These are phyloP conservation scores for Pelargonium fulgidum DNA, from an alignment of 441 rosid genomes.

Conservation along the genomic window DNA sequence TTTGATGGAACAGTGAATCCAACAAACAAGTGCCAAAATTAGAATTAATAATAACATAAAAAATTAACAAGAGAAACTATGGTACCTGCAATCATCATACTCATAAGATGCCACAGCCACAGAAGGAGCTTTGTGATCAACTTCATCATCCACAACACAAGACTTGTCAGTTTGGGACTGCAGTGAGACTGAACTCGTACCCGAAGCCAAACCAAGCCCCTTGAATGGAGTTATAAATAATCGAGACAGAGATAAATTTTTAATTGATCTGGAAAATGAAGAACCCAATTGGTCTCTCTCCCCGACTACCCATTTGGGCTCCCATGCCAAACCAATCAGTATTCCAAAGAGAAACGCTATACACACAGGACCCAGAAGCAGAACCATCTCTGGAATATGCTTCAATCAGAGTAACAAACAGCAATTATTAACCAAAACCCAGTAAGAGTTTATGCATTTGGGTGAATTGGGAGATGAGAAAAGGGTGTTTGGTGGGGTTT, in stretches of 20 bases:
- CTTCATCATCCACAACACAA: not conserved
- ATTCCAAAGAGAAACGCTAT: constrained; percentile 65
- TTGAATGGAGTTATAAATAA: constrained; percentile 8
- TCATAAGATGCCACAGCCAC: constrained; percentile 44
- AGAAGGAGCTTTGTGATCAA: not conserved
- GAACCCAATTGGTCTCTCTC: constrained; percentile 31
- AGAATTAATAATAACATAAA: constrained; percentile 17
- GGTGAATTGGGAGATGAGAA: too few species aligned
- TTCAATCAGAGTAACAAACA: too few species aligned
- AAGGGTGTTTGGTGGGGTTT: too few species aligned
- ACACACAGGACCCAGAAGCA: constrained; percentile 59
- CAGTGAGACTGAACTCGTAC: too few species aligned
- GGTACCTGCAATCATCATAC: constrained; percentile 34
- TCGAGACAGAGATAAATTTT: not conserved
- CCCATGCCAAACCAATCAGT: constrained; percentile 90
- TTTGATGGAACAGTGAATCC: not conserved
- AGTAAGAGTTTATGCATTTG: too few species aligned
- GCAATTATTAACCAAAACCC: too few species aligned
- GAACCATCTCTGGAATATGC: too few species aligned
- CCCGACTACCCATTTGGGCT: constrained; percentile 75
- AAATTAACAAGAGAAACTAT: constrained; percentile 20
- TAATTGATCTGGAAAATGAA: not conserved
- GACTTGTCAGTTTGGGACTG: constrained; percentile 28
- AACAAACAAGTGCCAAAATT: constrained; percentile 39
- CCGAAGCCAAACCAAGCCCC: constrained; percentile 19